Evolutionary conservation across 2,329 filamentous ascomycete genomes (phyloP), one percentile per base, ranked within the genome.

Genomic region (Trichoderma sp.): DNA sequence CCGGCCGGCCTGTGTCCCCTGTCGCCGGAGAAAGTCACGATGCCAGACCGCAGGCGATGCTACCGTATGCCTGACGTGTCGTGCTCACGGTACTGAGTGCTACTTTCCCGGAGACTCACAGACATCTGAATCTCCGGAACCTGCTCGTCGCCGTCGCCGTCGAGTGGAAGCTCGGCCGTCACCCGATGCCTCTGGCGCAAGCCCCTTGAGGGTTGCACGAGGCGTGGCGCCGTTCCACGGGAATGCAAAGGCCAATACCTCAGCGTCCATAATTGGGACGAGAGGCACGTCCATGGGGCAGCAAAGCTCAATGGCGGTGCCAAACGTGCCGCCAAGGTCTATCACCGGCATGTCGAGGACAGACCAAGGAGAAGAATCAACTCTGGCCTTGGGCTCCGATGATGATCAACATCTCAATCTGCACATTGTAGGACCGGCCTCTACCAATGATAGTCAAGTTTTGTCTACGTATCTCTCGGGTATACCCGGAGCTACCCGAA

Each of bases 371-470:
- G 75, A 81, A 2, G 80, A 82, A 24, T 76, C 81, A 4, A 80
- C 82, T 5, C 75, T 84, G 64, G 77, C 80, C 4, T 69, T 83
- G 11, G 79, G 78, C 7, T 81, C 83, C 27, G 80, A 80, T 59
- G 85, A 84, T 75, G 85, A 84, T 71, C 82, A 83, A 73, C 82
- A 86, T 31, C 80, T 81, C 11, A 87, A 85, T 76, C 84, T 86
- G 3, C 88, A 91, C 77, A 91, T 92, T 75, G 87, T 92, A 69
- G 89, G 90, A 0, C 90, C 90, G 0, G 88, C 89, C 6, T 86
- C 89, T 6, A 90, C 89, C 6, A 88, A 88, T 66, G 90, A 92
- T 82, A 90, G 88, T 1, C 89, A 91, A 71, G 86, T 92, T 12
- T 84, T 92, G 63, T 88, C 90, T n/a, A 87, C 89, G 69, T 91